Percentiles rank a stretch among this genome's conserved stretches.
Evolutionary conservation across 345 rosid genomes (phyloP).

Genomic region (Salix viminalis): DNA sequence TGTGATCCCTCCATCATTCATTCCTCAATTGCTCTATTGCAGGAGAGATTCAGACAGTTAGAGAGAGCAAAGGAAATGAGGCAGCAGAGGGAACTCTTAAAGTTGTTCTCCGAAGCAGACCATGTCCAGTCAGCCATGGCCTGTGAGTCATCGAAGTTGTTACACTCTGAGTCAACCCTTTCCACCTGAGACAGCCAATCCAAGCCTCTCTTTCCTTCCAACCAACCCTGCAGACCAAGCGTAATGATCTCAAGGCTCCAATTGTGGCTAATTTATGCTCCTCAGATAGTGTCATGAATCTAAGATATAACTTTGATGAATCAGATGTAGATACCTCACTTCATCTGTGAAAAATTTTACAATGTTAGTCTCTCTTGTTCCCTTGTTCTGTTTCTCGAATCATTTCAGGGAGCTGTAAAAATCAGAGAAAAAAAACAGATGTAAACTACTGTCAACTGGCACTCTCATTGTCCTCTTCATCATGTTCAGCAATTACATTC

Average conservation of each 20-base stretch:
- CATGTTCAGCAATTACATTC: slow-evolving; percentile 45
- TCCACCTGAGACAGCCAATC: slow-evolving; percentile 18
- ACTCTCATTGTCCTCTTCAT: slow-evolving; percentile 32
- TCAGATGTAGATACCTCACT: slow-evolving; percentile 42
- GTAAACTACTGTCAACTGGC: slow-evolving; percentile 14
- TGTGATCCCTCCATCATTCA: slow-evolving; percentile 14
- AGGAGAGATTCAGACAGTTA: slow-evolving; percentile 58
- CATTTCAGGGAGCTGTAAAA: slow-evolving; percentile 25
- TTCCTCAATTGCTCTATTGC: slow-evolving; percentile 63
- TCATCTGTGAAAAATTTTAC: slow-evolving; percentile 38
- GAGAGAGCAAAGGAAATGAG: slow-evolving; percentile 56
- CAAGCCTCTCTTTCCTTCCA: slow-evolving; percentile 14
- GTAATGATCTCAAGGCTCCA: slow-evolving; percentile 18
- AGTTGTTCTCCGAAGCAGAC: slow-evolving; percentile 18
- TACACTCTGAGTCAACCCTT: slow-evolving; percentile 22
- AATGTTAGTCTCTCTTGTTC: slow-evolving; percentile 24
- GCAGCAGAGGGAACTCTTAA: slow-evolving; percentile 41
- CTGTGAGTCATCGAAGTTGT: slow-evolving; percentile 9
- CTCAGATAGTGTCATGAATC: slow-evolving; percentile 14
- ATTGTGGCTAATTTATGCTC: slow-evolving; percentile 18
- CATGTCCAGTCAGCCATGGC: slow-evolving; percentile 15
- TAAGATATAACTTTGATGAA: slow-evolving; percentile 19
- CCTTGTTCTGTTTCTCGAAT: slow-evolving; percentile 18
- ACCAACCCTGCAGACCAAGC: slow-evolving; percentile 15
- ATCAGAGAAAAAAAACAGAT: not conserved